Base-by-base conservation (phyloP, 2,329 filamentous ascomycete species). In the Neofusicoccum laricinum region DNA sequence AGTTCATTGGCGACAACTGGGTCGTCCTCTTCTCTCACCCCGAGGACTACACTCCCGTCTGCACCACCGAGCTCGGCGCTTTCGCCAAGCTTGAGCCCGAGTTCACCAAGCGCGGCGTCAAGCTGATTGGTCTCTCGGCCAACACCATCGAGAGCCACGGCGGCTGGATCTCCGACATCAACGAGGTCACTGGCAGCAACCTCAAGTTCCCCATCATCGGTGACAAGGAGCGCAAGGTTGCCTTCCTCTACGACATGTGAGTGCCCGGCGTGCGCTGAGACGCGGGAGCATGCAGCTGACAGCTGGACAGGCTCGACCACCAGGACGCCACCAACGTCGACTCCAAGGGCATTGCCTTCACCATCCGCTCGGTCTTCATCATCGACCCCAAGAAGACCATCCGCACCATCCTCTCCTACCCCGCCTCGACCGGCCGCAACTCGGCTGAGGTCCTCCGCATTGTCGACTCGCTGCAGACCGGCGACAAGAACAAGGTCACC, bases 341-440 rank as follows among this genome's bases (percentile, higher is more conserved):
- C 71, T 72, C 72, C 67, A 84, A 83, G 79, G 77, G 77, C 71
- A 90, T 94, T 71, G 92, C 93, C 64, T 94, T 96, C 81, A 97
- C 93, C 71, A 96, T 97, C 81, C 92, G 93, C 73, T 92, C 90
- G 71, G 93, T 97, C 76, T 97, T 96, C 85, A 85, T 97, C 81
- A 95, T 97, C 78, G 93, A 97, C 83, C 93, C 93, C 68, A 88
- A 87, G 79, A 97, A 96, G 88, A 94, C 90, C 79, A 95, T 97
- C 81, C 90, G 93, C 76, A 96, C 92, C 77, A 90, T 97, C 82
- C 89, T 91, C 75, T 61, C 63, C n/a, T 97, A 97, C 84, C 93
- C 93, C 48, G 93, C 93, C 67, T 93, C 90, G 65, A 96, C 92
- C 50, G 93, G 93, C 40, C 76, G 85, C 50, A 87, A 87, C 71